phyloP scores from a whole-genome alignment of 2,329 filamentous ascomycete genomes.

The Proliferodiscus dingleyae region DNA sequence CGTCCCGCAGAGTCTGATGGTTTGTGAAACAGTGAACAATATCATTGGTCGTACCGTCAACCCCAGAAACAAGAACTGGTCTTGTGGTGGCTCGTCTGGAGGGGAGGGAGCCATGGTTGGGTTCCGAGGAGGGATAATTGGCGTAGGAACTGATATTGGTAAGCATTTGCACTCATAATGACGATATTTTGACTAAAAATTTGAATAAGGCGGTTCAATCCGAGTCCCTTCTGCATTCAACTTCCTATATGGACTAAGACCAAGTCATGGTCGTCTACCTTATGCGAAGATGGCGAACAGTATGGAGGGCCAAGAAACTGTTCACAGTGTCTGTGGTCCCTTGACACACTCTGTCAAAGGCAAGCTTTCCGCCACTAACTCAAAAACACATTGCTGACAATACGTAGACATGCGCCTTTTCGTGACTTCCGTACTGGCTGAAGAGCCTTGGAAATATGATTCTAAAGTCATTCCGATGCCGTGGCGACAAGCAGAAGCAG shows the following conservation, averaged over 20 bases:
- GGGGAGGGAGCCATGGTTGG: constrained; percentile 28
- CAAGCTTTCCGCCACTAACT: constrained; percentile 13
- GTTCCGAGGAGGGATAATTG: constrained; percentile 24
- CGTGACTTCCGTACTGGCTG: constrained; percentile 31
- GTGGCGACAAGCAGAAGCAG: constrained; percentile 30
- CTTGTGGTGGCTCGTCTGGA: constrained; percentile 29
- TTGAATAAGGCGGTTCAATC: constrained; percentile 30
- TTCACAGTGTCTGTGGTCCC: constrained; percentile 32
- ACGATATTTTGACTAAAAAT: neutral
- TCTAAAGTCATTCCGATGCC: constrained; percentile 36
- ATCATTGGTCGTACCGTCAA: constrained; percentile 39
- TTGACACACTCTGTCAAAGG: constrained; percentile 37
- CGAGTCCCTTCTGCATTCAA: constrained; percentile 34
- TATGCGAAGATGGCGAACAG: constrained; percentile 32
- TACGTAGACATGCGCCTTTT: constrained; percentile 31
- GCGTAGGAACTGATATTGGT: constrained; percentile 29
- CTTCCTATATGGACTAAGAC: constrained; percentile 34
- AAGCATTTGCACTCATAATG: neutral
- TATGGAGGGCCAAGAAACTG: constrained; percentile 40
- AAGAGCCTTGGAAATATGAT: constrained; percentile 34
- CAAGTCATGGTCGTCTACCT: constrained; percentile 25
- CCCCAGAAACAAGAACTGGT: constrained; percentile 30
- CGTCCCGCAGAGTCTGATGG: constrained; percentile 49
- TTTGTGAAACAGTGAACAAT: constrained; percentile 37
- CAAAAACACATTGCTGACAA: constrained; percentile 17